Conservation (phyloP, 352 stramenopile genomes). For the Sclerospora graminicola region DNA sequence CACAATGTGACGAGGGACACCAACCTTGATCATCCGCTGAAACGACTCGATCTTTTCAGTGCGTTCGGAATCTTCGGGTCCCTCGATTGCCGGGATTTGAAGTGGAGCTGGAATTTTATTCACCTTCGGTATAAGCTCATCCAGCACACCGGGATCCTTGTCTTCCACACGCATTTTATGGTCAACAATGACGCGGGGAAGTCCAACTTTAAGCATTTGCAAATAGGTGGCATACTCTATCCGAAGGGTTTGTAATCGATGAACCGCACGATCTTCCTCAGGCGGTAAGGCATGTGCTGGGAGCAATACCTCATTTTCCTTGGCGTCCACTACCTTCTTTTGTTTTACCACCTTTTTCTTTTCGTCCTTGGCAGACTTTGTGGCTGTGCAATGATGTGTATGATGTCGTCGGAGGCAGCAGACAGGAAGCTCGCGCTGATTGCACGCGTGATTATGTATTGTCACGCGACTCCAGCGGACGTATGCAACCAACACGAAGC, state of each 20-base stretch:
- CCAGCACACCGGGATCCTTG: constrained; percentile 44
- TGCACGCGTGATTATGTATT: constrained; percentile 20
- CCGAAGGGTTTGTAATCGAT: constrained; percentile 11
- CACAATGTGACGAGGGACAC: constrained; percentile 42
- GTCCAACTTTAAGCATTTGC: constrained; percentile 72
- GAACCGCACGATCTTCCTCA: constrained; percentile 6
- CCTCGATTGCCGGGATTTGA: constrained; percentile 16
- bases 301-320: constrained; percentile 8
- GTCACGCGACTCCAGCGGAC: constrained; percentile 29
- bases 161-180: constrained; percentile 60
- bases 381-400: constrained; percentile 4
- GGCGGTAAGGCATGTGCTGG: constrained; percentile 1
- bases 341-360: neutral
- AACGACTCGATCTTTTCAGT: constrained; percentile 42
- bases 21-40: constrained; percentile 62
- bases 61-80: constrained; percentile 23
- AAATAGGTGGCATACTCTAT: constrained; percentile 42
- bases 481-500: constrained; percentile 32
- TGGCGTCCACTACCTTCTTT: neutral
- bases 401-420: constrained; percentile 11
- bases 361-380: constrained; percentile 2
- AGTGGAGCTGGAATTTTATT: constrained; percentile 26
- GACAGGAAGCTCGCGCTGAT: constrained; percentile 5
- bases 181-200: constrained; percentile 51
- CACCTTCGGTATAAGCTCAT: constrained; percentile 28